These are phyloP conservation scores for Starmera dryadoides DNA, from an alignment of 805 yeast genomes.

Conservation along the genomic window DNA sequence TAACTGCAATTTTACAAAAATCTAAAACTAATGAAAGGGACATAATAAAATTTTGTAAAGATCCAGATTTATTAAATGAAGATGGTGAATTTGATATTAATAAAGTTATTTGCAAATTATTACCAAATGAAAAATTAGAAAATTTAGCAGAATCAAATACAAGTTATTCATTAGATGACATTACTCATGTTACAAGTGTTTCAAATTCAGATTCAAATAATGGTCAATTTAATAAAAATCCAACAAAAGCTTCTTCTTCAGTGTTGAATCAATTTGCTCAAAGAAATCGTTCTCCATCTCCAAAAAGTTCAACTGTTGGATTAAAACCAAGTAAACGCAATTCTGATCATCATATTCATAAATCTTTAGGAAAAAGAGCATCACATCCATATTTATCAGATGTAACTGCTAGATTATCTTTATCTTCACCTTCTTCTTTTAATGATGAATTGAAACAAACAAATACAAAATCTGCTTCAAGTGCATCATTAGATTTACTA, in stretches of 20 bases:
- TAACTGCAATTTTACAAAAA: conserved; percentile 20
- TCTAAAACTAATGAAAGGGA: conserved; percentile 6
- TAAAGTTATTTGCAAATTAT: conserved; percentile 15
- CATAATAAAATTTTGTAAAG: conserved; percentile 10
- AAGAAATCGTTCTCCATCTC: not conserved
- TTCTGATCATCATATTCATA: conserved; percentile 15
- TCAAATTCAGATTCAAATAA: conserved; percentile 1
- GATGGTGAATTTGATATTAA: conserved; percentile 20
- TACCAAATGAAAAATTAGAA: conserved; percentile 16
- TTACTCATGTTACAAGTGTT: conserved; percentile 12
- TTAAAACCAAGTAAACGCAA: conserved; percentile 6
- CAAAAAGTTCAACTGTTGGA: not conserved
- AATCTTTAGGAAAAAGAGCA: conserved; percentile 1
- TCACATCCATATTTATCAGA: not conserved
- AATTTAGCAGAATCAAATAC: conserved; percentile 18
- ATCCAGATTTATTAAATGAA: conserved; percentile 10
- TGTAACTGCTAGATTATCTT: conserved; percentile 1
- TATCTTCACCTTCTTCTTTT: conserved; percentile 3
- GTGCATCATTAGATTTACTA: not conserved
- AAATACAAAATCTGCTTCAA: not conserved
- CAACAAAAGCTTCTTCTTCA: not conserved
- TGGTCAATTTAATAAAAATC: conserved; percentile 1
- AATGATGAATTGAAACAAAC: not conserved
- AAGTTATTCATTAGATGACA: conserved; percentile 15
- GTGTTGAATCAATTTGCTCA: not conserved